A percentile compares a stretch with the other conserved stretches of the same genome.
These are phyloP conservation scores for Ulota crispa DNA, from an alignment of 225 moss, liverwort and hornwort genomes.

Conservation along the genomic window DNA sequence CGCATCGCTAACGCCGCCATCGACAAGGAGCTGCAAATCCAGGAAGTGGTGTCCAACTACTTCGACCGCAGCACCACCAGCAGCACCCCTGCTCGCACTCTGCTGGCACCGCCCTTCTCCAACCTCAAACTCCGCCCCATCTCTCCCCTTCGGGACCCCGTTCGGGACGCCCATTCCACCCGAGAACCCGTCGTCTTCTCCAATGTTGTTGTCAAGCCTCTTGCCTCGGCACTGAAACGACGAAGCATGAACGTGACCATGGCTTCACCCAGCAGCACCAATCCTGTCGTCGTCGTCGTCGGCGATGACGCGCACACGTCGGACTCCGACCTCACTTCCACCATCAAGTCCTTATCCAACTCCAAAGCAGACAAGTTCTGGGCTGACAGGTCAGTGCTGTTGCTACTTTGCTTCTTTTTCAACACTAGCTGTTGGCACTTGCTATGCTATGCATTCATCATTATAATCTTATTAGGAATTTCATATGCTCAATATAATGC, in stretches of 20 bases:
- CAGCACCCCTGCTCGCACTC: neutral
- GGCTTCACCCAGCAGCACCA: neutral
- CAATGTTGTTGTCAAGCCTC: neutral
- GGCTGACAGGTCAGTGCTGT: slow-evolving; percentile 8
- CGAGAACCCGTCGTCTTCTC: neutral
- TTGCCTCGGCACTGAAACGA: neutral
- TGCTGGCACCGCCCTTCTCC: neutral
- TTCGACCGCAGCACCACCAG: slow-evolving; percentile 13
- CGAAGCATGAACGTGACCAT: neutral
- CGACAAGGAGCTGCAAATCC: slow-evolving; percentile 42
- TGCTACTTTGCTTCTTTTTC: neutral
- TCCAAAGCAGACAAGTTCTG: slow-evolving; percentile 23
- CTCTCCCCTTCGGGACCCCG: slow-evolving; percentile 1
- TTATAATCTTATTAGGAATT: no score
- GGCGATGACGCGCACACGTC: slow-evolving; percentile 16
- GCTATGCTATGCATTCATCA: neutral
- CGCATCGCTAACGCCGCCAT: slow-evolving; percentile 37
- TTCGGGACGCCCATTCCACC: slow-evolving; percentile 8
- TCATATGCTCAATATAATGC: no score
- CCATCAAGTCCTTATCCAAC: slow-evolving; percentile 18
- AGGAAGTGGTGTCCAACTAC: slow-evolving; percentile 22
- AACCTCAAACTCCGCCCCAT: slow-evolving; percentile 19
- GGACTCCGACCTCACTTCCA: slow-evolving; percentile 27
- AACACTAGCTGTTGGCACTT: neutral
- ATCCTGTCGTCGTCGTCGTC: neutral